Percentiles rank a stretch among this genome's conserved stretches.
Conservation (phyloP, 345 rosid genomes). For the Melastoma malabathricum region DNA sequence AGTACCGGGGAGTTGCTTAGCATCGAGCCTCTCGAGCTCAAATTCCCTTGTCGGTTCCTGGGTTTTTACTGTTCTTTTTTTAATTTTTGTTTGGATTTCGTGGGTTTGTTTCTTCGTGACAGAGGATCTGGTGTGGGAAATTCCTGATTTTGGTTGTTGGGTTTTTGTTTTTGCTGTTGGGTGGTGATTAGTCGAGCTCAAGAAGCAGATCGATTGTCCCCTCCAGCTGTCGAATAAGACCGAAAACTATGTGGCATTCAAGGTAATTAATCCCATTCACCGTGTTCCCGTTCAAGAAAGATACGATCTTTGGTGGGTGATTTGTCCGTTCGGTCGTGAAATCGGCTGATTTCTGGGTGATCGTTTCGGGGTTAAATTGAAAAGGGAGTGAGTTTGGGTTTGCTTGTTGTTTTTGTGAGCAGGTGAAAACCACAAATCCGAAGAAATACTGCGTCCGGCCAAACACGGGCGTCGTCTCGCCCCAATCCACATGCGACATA, state of each 20-base stretch:
- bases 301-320: neutral
- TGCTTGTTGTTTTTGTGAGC: constrained; percentile 9
- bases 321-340: neutral
- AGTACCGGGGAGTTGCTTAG: constrained; percentile 58
- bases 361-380: neutral
- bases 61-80: constrained; percentile 6
- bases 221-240: constrained; percentile 61
- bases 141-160: constrained; percentile 2
- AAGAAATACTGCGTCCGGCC: constrained; percentile 80
- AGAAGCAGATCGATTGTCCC: constrained; percentile 81
- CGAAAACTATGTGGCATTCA: constrained; percentile 58
- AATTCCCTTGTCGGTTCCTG: constrained; percentile 42
- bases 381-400: neutral
- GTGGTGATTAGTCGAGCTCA: constrained; percentile 47
- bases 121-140: too few relatives aligned
- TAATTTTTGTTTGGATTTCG: constrained; percentile 3
- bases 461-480: constrained; percentile 58
- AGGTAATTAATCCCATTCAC: constrained; percentile 26
- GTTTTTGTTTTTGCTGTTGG: constrained; percentile 2
- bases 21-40: constrained; percentile 72
- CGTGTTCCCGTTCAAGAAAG: too few relatives aligned
- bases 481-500: constrained; percentile 53
- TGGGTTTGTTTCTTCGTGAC: constrained; percentile 1
- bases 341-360: neutral
- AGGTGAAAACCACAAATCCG: constrained; percentile 82